These are phyloP conservation scores for Starmerella powellii DNA, from an alignment of 805 yeast species.

Conservation along the genomic window DNA sequence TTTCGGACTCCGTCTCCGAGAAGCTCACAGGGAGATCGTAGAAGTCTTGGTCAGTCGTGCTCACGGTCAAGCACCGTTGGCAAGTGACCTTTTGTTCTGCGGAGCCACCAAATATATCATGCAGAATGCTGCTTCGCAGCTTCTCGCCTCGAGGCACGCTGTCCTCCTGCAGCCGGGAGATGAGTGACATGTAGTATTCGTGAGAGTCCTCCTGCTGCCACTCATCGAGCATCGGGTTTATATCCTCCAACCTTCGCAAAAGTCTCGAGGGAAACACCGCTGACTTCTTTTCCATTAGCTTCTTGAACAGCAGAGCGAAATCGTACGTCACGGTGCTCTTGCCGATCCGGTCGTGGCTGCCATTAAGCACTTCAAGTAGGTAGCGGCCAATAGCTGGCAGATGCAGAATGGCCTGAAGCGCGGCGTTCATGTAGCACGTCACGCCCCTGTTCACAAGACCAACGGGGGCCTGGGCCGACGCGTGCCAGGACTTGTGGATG, in stretches of 20 bases:
- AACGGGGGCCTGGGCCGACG: slow-evolving; percentile 35
- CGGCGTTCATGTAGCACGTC: slow-evolving; percentile 93
- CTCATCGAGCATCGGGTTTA: slow-evolving; percentile 90
- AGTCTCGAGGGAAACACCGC: slow-evolving; percentile 66
- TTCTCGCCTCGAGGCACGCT: slow-evolving; percentile 83
- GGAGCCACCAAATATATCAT: slow-evolving; percentile 90
- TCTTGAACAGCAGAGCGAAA: slow-evolving; percentile 25
- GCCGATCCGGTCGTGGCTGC: slow-evolving; percentile 32
- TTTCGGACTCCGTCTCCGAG: slow-evolving; percentile 32
- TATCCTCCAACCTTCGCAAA: slow-evolving; percentile 60
- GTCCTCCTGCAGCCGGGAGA: slow-evolving; percentile 83
- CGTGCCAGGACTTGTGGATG: slow-evolving; percentile 56
- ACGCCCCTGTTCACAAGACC: slow-evolving; percentile 88
- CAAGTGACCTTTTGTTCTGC: slow-evolving; percentile 78
- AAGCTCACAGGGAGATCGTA: slow-evolving; percentile 82
- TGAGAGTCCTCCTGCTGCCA: slow-evolving; percentile 98
- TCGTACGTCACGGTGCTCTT: slow-evolving; percentile 25
- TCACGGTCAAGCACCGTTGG: slow-evolving; percentile 64
- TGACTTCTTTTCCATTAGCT: slow-evolving; percentile 28
- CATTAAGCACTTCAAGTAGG: slow-evolving; percentile 49
- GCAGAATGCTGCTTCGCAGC: slow-evolving; percentile 65
- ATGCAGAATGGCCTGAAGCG: slow-evolving; percentile 81
- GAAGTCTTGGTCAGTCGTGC: slow-evolving; percentile 83
- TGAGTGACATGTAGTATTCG: slow-evolving; percentile 87
- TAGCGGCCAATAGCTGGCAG: slow-evolving; percentile 85